These are phyloP conservation scores for Hamigera avellanea DNA, from an alignment of 495 filamentous ascomycete species.

Conservation along the genomic window DNA sequence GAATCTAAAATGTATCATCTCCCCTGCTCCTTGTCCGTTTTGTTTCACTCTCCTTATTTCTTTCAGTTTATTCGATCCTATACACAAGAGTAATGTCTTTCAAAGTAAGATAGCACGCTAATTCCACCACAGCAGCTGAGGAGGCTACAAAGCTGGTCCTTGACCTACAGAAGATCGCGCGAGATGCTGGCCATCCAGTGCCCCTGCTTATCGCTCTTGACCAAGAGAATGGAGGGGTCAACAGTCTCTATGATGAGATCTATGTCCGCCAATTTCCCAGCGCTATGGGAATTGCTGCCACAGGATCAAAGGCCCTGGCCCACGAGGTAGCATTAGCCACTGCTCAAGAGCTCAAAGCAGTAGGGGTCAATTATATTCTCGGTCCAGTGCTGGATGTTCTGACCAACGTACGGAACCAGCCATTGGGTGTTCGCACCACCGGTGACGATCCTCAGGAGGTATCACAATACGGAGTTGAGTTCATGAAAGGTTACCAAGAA, in stretches of 20 bases:
- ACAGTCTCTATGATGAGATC: constrained; percentile 83
- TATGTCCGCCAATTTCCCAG: constrained; percentile 86
- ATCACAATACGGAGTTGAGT: constrained; percentile 74
- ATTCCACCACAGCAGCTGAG: constrained; percentile 53
- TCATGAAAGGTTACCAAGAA: constrained; percentile 81
- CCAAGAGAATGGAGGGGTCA: constrained; percentile 92
- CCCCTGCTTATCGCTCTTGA: constrained; percentile 77
- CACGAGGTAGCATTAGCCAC: constrained; percentile 79
- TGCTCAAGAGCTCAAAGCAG: constrained; percentile 71
- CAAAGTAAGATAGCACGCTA: constrained; percentile 5
- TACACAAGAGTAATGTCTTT: neutral
- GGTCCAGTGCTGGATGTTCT: constrained; percentile 85
- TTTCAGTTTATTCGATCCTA: neutral
- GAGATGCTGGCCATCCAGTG: constrained; percentile 73
- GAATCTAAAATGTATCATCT: constrained; percentile 69
- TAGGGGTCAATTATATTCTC: constrained; percentile 84
- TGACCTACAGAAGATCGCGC: constrained; percentile 78
- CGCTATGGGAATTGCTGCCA: constrained; percentile 82
- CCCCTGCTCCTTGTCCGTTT: constrained; percentile 4
- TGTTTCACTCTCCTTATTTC: constrained; percentile 1
- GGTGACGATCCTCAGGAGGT: constrained; percentile 86
- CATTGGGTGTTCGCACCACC: constrained; percentile 68
- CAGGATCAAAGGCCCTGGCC: constrained; percentile 63
- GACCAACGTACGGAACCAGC: constrained; percentile 79
- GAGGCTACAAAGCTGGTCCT: constrained; percentile 71